phyloP scores from a whole-genome alignment of 257 asterid species.

The Sherardia arvensis region DNA sequence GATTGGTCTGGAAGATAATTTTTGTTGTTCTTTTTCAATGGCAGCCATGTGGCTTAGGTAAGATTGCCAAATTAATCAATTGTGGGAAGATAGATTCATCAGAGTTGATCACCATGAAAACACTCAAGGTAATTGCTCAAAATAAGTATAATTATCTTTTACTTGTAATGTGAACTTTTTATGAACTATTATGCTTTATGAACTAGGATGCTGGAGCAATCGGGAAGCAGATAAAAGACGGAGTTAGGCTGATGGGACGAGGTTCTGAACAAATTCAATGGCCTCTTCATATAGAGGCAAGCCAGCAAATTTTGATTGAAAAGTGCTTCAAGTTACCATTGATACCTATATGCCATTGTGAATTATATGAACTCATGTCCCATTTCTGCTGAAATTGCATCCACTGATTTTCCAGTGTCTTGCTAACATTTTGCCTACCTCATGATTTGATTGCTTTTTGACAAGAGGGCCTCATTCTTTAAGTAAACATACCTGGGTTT shows the following conservation, averaged over 20 bases:
- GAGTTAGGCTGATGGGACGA: constrained; percentile 92
- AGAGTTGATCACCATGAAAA: constrained; percentile 90
- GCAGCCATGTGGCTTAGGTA: constrained; percentile 96
- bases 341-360: not conserved
- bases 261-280: constrained; percentile 66
- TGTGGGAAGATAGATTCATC: constrained; percentile 95
- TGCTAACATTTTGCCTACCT: not conserved
- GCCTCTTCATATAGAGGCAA: constrained; percentile 97
- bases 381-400: not conserved
- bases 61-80: constrained; percentile 83
- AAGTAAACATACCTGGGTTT: not conserved
- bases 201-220: constrained; percentile 73
- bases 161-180: constrained; percentile 3
- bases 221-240: constrained; percentile 86
- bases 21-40: constrained; percentile 3
- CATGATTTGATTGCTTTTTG: not conserved
- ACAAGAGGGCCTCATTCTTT: not conserved
- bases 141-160: not conserved
- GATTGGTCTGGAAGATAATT: not conserved
- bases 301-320: not conserved
- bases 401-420: not conserved
- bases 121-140: constrained; percentile 52
- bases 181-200: constrained; percentile 10
- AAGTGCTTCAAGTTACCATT: not conserved
- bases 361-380: not conserved